Base-by-base conservation (phyloP, 2,329 filamentous ascomycete species). In the Orbilia javanica region DNA sequence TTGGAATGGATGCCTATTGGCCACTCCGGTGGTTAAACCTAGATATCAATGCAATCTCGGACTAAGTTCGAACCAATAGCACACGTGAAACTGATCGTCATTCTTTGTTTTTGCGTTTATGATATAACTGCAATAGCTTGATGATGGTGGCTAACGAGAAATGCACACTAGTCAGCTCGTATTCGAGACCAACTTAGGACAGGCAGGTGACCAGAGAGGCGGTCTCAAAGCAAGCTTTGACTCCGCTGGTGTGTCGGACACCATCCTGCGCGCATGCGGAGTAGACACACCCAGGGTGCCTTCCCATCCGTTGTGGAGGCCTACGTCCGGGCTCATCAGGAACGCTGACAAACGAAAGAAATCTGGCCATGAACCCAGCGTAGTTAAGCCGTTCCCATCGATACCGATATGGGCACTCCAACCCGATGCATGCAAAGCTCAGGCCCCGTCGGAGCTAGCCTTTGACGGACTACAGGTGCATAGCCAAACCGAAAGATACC, bases 1-100 rank as follows among this genome's bases (percentile, higher is more conserved):
- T 65, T 70, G 73, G 73, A 63, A 71, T 66, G 66, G 60, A 46
- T 70, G 73, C 73, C 73, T 77, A 77, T 77, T 77, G 73, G 73
- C 25, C 53, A 22, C 66, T 25, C 39, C 36, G 36, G 57, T 63
- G 57, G 57, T 10, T 46, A 68, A 69, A 75, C 65, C 66, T 62
- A 50, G 66, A 62, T 73, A 73, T 73, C 57, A 29, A 60, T 66
- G 50, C 60, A 66, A 29, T 70, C 57, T 64, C 42, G 60, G 20
- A 27, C 44, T 50, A 36, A 36, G 46, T 48, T 57, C 65, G 27
- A 65, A 34, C 66, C 71, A 64, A 68, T 64, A 44, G 65, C 36
- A 64, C 46, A 70, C 65, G 48, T 70, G 72, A 57, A 70, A 60
- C 31, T 52, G 48, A 75, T 69, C 64, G 64, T 68, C 53, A 68